Base-by-base conservation (phyloP, 768 basidiomycete genomes). In the Rhizopogon vesiculosus region DNA sequence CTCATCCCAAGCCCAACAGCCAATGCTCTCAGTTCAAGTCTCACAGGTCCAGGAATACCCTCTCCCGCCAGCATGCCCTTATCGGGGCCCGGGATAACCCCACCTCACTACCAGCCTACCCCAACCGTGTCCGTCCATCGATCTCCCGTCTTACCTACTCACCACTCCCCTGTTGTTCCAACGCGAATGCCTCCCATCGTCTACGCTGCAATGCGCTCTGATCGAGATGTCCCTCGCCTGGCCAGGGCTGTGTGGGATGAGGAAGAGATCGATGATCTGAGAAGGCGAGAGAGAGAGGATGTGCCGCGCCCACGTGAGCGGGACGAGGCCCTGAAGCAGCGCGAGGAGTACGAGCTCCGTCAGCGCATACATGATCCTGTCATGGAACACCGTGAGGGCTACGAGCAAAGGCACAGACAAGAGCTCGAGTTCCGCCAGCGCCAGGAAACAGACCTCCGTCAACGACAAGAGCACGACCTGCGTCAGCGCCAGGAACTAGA, bases 101-200 rank as follows among this genome's bases (percentile, higher is more conserved):
- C 63, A 19, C 16, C 58, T n/a, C 57, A 39, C 42, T 42, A 57
- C 42, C 10, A 29, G 5, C 33, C 29, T 22, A 13, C 42, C 2
- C 59, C 59, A 13, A 33, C 63, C 7, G 53, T 61, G 15, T 61
- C 60, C 22, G 10, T 40, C 5, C 42, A 48, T 42, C 56, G 41
- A 38, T 69, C 61, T 16, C 62, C 68, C 22, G 55, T 45, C 18
- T 55, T 57, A 22, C 67, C 59, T 61, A 40, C 69, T 18, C 61
- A 58, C 3, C 63, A 58, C 19, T 19, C 54, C 33, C 59, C 48
- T 7, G 33, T 57, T 49, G n/a, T 58, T 45, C 35, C 66, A 1
- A 55, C 59, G 33, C 59, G 56, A 15, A 56, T 52, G 52, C 41
- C 49, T 16, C 49, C 22, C 16, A 40, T 38, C 7, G 35, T 19